Evolutionary conservation across 805 yeast genomes (phyloP).

Genomic region (Zygotorulaspora sp.): DNA sequence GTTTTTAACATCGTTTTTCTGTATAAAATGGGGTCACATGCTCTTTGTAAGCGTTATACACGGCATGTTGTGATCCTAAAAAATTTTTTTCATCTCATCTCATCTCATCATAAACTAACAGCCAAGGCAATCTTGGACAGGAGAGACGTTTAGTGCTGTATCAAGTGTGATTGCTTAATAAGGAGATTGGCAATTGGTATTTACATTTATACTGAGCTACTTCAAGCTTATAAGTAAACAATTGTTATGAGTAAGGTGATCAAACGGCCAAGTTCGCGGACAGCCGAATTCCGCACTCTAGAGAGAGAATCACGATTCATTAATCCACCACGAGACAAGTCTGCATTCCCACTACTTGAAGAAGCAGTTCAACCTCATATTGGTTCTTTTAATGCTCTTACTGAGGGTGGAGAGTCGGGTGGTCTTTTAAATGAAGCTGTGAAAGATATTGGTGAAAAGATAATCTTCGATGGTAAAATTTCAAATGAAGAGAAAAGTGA

Average conservation of each 20-base stretch:
- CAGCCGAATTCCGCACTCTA: conserved; percentile 57
- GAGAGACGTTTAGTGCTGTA: too few species aligned
- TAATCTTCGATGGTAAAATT: conserved; percentile 67
- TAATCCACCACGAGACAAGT: conserved; percentile 83
- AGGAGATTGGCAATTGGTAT: too few species aligned
- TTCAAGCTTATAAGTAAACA: conserved; percentile 3
- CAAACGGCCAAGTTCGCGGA: conserved; percentile 34
- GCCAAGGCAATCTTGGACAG: too few species aligned
- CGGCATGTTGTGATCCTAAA: too few species aligned
- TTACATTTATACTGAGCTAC: too few species aligned
- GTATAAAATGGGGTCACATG: too few species aligned
- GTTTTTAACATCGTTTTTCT: too few species aligned
- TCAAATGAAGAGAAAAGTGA: conserved; percentile 41
- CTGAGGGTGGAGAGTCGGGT: conserved; percentile 73
- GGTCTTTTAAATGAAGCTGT: conserved; percentile 83
- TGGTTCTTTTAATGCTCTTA: conserved; percentile 92
- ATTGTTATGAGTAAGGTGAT: conserved; percentile 31
- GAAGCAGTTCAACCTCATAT: conserved; percentile 95
- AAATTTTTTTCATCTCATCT: conserved; percentile 17
- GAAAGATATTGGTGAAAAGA: conserved; percentile 80
- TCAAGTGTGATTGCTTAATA: too few species aligned
- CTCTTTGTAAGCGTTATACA: too few species aligned
- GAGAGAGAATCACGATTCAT: conserved; percentile 82
- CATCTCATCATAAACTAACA: conserved; percentile 14
- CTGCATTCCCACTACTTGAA: conserved; percentile 72